phyloP scores from a whole-genome alignment of 148 eudicot species.

The Suaeda aralocaspica region DNA sequence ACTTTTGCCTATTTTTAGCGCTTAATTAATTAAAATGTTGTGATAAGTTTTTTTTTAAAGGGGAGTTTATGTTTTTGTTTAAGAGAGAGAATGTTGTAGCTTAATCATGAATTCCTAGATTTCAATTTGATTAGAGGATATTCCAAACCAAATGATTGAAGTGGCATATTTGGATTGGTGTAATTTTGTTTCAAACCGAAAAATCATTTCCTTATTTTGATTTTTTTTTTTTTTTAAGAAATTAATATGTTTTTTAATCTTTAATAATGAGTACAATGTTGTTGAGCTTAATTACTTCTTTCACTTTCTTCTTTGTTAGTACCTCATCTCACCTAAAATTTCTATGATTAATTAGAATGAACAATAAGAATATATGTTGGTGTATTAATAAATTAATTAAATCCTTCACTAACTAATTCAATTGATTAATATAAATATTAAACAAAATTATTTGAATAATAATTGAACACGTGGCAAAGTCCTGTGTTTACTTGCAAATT shows the following conservation, averaged over 20 bases:
- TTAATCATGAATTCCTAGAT: conserved; percentile 9
- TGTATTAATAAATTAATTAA: too few relatives aligned
- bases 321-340: neutral
- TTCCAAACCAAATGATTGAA: too few relatives aligned
- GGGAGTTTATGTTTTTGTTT: too few relatives aligned
- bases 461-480: conserved; percentile 3
- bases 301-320: neutral
- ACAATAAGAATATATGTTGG: too few relatives aligned
- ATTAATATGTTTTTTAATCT: neutral
- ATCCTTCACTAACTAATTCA: too few relatives aligned
- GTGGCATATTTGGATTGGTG: too few relatives aligned
- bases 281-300: neutral
- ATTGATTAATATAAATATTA: too few relatives aligned
- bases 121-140: too few relatives aligned
- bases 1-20: neutral
- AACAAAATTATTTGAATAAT: too few relatives aligned
- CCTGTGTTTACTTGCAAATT: conserved; percentile 14
- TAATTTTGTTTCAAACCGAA: too few relatives aligned
- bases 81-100: too few relatives aligned
- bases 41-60: too few relatives aligned
- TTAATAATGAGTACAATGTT: conserved; percentile 9
- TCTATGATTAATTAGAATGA: neutral
- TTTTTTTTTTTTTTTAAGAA: neutral
- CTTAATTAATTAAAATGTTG: neutral
- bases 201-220: neutral